These are phyloP conservation scores for Elongisporangium undulatum DNA, from an alignment of 352 stramenopile species.

Conservation along the genomic window DNA sequence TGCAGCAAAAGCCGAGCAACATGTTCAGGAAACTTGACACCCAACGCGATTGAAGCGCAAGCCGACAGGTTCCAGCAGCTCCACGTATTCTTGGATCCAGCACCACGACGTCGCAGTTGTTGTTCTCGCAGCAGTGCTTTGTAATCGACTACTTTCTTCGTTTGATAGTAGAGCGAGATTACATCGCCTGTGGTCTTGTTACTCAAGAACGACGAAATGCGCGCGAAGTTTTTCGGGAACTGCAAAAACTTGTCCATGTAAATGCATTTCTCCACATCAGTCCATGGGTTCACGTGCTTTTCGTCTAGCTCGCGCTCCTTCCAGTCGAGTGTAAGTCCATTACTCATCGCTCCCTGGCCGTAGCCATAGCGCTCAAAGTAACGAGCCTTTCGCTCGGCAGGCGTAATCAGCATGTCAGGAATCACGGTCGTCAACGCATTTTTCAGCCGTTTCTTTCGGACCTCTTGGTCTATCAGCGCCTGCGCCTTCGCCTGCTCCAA, in stretches of 20 bases:
- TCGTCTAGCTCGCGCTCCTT: conserved; percentile 62
- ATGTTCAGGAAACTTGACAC: conserved; percentile 71
- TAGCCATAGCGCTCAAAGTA: conserved; percentile 51
- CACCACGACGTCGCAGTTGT: conserved; percentile 74
- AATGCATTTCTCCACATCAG: conserved; percentile 98
- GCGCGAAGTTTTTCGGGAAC: conserved; percentile 98
- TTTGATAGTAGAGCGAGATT: conserved; percentile 98
- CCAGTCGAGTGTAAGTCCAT: conserved; percentile 58
- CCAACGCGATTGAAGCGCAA: conserved; percentile 75
- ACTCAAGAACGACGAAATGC: conserved; percentile 91
- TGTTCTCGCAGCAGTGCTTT: conserved; percentile 92
- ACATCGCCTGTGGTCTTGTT: conserved; percentile 97
- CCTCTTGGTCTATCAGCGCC: conserved; percentile 72
- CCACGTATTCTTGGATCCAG: conserved; percentile 86
- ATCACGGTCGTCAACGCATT: conserved; percentile 81
- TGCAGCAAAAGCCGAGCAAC: conserved; percentile 72
- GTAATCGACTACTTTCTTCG: conserved; percentile 97
- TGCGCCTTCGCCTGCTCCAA: conserved; percentile 77
- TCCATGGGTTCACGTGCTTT: conserved; percentile 94
- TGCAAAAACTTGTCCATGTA: conserved; percentile 99
- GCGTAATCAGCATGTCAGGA: conserved; percentile 77
- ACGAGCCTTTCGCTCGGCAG: conserved; percentile 39
- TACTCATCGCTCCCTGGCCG: conserved; percentile 60
- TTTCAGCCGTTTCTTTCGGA: conserved; percentile 78
- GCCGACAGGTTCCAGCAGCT: conserved; percentile 86